Percentiles rank a stretch among this genome's conserved stretches.
Evolutionary conservation across 1,284 basidiomycete genomes (phyloP).

Genomic region (Boletus sp.): DNA sequence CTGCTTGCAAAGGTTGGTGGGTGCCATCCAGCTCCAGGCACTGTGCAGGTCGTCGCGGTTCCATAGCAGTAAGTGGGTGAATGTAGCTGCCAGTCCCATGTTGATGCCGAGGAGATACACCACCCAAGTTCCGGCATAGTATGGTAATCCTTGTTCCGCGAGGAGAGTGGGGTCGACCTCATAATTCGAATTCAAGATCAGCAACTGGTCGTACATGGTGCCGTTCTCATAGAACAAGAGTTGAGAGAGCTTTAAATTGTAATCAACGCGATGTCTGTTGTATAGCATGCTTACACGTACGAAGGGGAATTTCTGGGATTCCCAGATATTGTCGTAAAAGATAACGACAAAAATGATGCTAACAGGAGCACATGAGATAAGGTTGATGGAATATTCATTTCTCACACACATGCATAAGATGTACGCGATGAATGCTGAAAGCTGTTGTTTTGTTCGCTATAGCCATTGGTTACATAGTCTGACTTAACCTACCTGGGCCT

Average conservation of each 20-base stretch:
- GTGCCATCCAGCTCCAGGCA: slow-evolving; percentile 45
- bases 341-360: slow-evolving; percentile 44
- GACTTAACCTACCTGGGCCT: slow-evolving; percentile 33
- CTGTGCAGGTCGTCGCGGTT: slow-evolving; percentile 42
- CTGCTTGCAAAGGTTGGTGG: slow-evolving; percentile 23
- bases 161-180: slow-evolving; percentile 46
- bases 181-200: slow-evolving; percentile 49
- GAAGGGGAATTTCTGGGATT: slow-evolving; percentile 50
- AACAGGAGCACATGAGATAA: slow-evolving; percentile 1
- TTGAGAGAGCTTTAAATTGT: slow-evolving; percentile 41
- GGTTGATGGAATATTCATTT: not conserved
- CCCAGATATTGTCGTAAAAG: slow-evolving; percentile 49
- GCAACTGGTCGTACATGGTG: slow-evolving; percentile 44
- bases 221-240: slow-evolving; percentile 53
- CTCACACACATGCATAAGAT: slow-evolving; percentile 44
- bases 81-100: slow-evolving; percentile 44
- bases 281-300: slow-evolving; percentile 20
- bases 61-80: slow-evolving; percentile 54
- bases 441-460: slow-evolving; percentile 15
- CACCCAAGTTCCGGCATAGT: slow-evolving; percentile 41
- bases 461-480: not conserved
- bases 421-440: slow-evolving; percentile 44
- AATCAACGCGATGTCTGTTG: not conserved
- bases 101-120: slow-evolving; percentile 33
- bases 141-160: slow-evolving; percentile 42